Evolutionary conservation across 305 asterid species (phyloP).

Genomic region (Fraxinus paxiana): DNA sequence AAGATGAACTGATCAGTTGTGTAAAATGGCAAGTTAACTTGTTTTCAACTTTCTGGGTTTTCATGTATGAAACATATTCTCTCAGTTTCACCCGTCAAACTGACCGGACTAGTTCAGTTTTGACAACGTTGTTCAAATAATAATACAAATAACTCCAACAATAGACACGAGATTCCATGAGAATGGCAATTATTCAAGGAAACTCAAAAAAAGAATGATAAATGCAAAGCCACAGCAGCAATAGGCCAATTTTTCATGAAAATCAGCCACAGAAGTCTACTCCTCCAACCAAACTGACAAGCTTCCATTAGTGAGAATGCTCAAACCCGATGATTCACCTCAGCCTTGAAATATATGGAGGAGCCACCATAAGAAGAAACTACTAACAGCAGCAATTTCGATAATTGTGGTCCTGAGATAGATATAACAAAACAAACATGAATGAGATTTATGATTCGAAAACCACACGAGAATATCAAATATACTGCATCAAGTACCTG

Average conservation of each 20-base stretch:
- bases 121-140: background rate
- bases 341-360: constrained; percentile 74
- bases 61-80: background rate
- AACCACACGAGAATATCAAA: constrained; percentile 9
- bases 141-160: background rate
- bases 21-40: background rate
- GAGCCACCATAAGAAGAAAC: constrained; percentile 41
- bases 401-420: constrained; percentile 40
- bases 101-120: background rate
- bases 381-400: constrained; percentile 33
- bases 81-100: background rate
- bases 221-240: background rate
- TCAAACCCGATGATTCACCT: constrained; percentile 60
- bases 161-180: background rate
- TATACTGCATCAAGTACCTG: constrained; percentile 41
- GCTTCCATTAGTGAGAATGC: constrained; percentile 42
- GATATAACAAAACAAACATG: constrained; percentile 30
- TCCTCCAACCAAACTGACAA: background rate
- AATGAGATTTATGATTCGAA: constrained; percentile 18
- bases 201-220: background rate
- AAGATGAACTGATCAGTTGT: background rate
- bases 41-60: background rate
- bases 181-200: background rate
- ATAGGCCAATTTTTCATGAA: background rate
- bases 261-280: background rate